Percentiles rank a stretch among this genome's conserved stretches.
These are phyloP conservation scores for Firmiana major DNA, from an alignment of 345 rosid genomes.

Conservation along the genomic window DNA sequence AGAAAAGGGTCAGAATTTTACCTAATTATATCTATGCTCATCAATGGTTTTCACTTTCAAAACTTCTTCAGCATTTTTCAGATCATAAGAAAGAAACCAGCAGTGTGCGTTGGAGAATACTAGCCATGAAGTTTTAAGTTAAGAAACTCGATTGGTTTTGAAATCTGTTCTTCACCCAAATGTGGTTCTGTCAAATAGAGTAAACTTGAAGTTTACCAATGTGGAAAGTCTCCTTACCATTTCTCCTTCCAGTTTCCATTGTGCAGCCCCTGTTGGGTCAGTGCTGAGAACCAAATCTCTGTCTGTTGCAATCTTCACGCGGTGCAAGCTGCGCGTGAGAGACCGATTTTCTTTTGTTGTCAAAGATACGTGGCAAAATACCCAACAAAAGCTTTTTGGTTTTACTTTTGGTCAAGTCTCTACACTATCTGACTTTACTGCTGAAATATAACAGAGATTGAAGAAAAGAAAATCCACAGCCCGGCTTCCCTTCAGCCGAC, in stretches of 20 bases:
- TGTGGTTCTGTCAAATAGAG: background rate
- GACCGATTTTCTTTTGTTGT: background rate
- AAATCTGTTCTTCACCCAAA: background rate
- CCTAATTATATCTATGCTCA: background rate
- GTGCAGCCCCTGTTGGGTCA: background rate
- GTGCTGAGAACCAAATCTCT: background rate
- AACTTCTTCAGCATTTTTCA: background rate
- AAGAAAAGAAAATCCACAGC: background rate
- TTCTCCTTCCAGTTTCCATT: background rate
- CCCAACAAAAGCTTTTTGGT: background rate
- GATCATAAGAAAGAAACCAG: background rate
- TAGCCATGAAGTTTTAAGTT: background rate
- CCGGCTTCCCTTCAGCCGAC: conserved; percentile 3
- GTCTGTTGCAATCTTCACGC: background rate
- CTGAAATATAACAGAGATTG: background rate
- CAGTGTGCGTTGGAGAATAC: no score
- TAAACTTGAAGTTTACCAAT: background rate
- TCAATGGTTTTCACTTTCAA: no score
- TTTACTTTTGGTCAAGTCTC: background rate
- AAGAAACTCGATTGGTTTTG: background rate
- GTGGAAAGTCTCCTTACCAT: background rate
- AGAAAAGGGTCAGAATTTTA: background rate
- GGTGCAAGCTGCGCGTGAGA: background rate
- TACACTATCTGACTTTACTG: background rate
- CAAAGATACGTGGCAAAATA: background rate